Evolutionary conservation across 345 rosid species (phyloP), one percentile per base, ranked within the genome.

Genomic region (Crucihimalaya himalaica): DNA sequence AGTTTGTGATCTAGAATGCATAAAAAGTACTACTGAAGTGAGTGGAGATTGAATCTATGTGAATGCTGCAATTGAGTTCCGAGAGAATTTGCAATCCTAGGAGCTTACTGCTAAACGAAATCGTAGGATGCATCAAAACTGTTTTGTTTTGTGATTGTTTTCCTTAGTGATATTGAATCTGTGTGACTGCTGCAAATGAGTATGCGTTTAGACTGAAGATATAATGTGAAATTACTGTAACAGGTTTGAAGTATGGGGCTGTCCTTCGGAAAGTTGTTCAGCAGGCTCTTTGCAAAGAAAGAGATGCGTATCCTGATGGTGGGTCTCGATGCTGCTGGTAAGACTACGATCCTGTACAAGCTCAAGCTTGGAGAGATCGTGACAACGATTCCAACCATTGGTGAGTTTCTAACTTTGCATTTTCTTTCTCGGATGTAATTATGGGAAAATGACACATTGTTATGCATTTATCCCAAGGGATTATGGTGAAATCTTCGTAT

Each of bases 361-460:
- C 88, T 88, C 70, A 86, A 88, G 76, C 84, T 88, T 6, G 92
- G 92, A 3, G 90, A 88, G 84, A 88, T 88, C 23, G 92, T 88
- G 29, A 86, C 92, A 8, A 88, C 90, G 4, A 88, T 88, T 59
- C 92, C 92, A 19, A 85, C 92, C n/a, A 87, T 87, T 23, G 92
- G 89, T 87, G 62, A 75, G 86, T 66, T 23, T 50, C 61, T 57
- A 0, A 11, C 64, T 43, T 27, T 52, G 40, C 14, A n/a, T 60
- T 19, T 14, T 43, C 8, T 54, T 13, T 9, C 8, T 48, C 8
- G 5, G 3, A 48, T 5, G 13, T 34, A 25, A n/a, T 53, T 45
- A 29, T 73, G 15, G 1, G 48, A 34, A 55, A 16, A 3, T 48
- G 11, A 43, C 48, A 31, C 65, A 13, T 42, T 42, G 8, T 23